These are phyloP conservation scores for Penicillium nucicola DNA, from an alignment of 495 filamentous ascomycete species.

Conservation along the genomic window DNA sequence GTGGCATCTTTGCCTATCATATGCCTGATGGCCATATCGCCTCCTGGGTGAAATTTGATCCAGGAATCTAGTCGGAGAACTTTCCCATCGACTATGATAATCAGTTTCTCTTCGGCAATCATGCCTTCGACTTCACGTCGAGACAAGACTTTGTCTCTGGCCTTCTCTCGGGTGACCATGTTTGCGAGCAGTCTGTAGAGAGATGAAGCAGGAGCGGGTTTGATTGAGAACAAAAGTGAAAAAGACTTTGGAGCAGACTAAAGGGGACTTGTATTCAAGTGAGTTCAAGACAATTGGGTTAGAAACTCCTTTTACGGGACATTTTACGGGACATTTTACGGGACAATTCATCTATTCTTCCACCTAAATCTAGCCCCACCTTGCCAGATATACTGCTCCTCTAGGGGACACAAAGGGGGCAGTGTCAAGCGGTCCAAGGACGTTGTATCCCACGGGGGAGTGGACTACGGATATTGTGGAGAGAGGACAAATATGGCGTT, in stretches of 20 bases:
- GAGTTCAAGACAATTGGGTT: background rate
- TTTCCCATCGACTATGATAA: constrained; percentile 72
- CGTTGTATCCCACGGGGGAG: constrained; percentile 1
- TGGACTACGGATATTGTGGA: background rate
- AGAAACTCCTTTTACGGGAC: background rate
- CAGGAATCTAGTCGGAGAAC: constrained; percentile 79
- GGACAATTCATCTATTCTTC: constrained; percentile 5
- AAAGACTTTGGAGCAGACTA: no score
- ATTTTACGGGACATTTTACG: background rate
- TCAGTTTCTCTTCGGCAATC: constrained; percentile 68
- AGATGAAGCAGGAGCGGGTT: background rate
- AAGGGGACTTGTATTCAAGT: background rate
- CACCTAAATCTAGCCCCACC: constrained; percentile 8
- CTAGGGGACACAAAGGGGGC: constrained; percentile 10
- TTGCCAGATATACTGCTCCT: constrained; percentile 4
- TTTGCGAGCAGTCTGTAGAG: constrained; percentile 2
- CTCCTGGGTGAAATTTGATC: constrained; percentile 80
- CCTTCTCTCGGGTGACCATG: background rate
- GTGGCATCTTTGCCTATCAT: constrained; percentile 88
- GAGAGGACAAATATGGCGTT: constrained; percentile 5
- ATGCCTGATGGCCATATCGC: constrained; percentile 77
- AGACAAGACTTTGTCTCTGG: constrained; percentile 51
- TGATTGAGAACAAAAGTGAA: background rate
- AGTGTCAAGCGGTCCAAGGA: constrained; percentile 10
- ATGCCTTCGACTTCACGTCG: constrained; percentile 70